A percentile compares a stretch with the other conserved stretches of the same genome.
phyloP scores from a whole-genome alignment of 441 rosid genomes.

The Viola pubescens region DNA sequence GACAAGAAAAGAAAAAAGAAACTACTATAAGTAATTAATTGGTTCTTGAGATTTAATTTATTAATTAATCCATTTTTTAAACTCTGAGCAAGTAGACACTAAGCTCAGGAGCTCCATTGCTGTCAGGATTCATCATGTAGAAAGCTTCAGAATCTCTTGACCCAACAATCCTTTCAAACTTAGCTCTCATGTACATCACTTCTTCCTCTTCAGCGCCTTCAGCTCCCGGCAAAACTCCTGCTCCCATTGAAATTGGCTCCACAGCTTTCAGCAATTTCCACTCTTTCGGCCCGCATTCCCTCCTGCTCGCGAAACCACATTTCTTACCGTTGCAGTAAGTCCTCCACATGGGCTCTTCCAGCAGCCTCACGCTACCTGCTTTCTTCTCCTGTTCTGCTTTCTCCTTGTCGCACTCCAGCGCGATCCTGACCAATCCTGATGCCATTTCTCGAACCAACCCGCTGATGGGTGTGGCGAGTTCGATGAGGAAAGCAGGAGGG shows the following conservation, averaged over 20 bases:
- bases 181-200: constrained; percentile 92
- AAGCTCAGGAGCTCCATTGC: constrained; percentile 95
- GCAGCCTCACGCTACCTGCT: constrained; percentile 35
- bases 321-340: constrained; percentile 87
- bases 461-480: constrained; percentile 82
- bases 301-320: constrained; percentile 71
- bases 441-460: constrained; percentile 88
- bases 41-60: constrained; percentile 18
- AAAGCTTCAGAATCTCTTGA: constrained; percentile 98
- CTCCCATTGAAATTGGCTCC: constrained; percentile 93
- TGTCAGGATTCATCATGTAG: constrained; percentile 98
- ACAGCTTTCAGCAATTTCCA: constrained; percentile 68
- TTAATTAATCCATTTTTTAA: constrained; percentile 17
- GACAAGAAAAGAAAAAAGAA: constrained; percentile 5
- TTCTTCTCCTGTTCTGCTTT: constrained; percentile 33
- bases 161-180: constrained; percentile 84
- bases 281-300: constrained; percentile 67
- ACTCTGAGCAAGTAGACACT: constrained; percentile 88
- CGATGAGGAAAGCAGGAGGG: constrained; percentile 73
- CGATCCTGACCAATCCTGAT: constrained; percentile 85
- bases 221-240: constrained; percentile 75
- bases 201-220: constrained; percentile 43
- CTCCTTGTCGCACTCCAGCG: constrained; percentile 73
- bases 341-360: constrained; percentile 88
- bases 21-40: neutral